These are phyloP conservation scores for Neonectria ditissima DNA, from an alignment of 2,329 filamentous ascomycete species.

Conservation along the genomic window DNA sequence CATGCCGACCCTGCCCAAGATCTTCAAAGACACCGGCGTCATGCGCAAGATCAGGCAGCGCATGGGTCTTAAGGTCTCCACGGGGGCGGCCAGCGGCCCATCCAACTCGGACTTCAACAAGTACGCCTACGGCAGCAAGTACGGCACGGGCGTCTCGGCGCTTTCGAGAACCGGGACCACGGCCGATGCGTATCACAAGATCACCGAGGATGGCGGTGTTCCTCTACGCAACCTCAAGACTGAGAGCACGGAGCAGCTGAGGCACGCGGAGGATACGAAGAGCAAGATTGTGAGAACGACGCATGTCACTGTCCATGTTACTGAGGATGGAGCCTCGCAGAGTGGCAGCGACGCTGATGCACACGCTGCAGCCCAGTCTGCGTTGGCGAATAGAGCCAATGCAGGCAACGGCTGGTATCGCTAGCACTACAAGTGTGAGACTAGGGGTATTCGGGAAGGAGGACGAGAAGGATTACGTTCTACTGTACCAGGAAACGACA, in stretches of 20 bases:
- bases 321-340: neutral
- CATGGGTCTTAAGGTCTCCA: conserved; percentile 30
- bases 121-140: neutral
- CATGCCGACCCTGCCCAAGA: conserved; percentile 54
- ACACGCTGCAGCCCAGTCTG: neutral
- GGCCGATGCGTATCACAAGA: neutral
- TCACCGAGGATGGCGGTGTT: neutral
- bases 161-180: neutral
- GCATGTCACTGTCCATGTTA: neutral
- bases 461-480: neutral
- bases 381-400: neutral
- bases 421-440: neutral
- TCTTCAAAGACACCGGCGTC: conserved; percentile 38
- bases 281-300: neutral
- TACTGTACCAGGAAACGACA: too few species aligned
- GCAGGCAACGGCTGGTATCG: neutral
- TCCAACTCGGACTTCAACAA: neutral
- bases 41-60: conserved; percentile 35
- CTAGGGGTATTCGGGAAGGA: neutral
- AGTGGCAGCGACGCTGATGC: neutral
- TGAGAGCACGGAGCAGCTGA: neutral
- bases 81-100: neutral
- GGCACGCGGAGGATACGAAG: neutral
- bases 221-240: neutral
- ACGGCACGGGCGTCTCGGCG: neutral